Evolutionary conservation across 2,329 filamentous ascomycete genomes (phyloP), one percentile per base, ranked within the genome.

Genomic region (Tolypocladium tundrense): DNA sequence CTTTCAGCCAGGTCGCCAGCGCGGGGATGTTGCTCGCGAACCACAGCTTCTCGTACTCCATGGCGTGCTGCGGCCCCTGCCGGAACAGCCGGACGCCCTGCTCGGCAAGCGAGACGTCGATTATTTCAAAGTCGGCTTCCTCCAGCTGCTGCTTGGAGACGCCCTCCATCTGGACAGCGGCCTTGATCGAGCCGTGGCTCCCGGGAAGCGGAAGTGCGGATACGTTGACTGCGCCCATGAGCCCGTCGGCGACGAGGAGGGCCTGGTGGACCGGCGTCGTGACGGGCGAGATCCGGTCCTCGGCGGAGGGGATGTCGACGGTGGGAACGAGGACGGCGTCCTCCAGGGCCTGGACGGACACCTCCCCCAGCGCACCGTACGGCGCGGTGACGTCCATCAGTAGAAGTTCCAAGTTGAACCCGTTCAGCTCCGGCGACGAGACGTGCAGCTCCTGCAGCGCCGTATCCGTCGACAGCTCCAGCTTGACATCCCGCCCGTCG

Each of bases 191-290:
- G 57, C 72, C 72, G 60, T 67, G 62, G 63, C 69, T 69, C 59
- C 73, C 68, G 1, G 73, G 53, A 41, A 75, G 60, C 21, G 77
- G 72, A 53, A 81, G 67, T 10, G 75, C 67, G 7, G 80, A 70
- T 8, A 83, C 64, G 1, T 80, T 76, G 6, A 86, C 77, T 1
- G 88, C 83, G 9, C 88, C 90, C 56, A 82, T 75, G 2, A 96
- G 73, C 0, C 90, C 91, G 54, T 89, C 81, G 0, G 85, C 86
- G 10, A 96, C 81, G 11, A 97, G 66, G 19, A 97, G 73, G 1
- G 87, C 84, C 68, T 87, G 89, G 68, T 97, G 93, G 1, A 97
- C 91, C 0, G 93, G 92, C 51, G 90, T 91, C 8, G 85, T 84
- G 48, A 94, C 79, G 19, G 85, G 81, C 14, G 85, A 85, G 58